Evolutionary conservation across 345 rosid species (phyloP), one percentile per base, ranked within the genome.

Genomic region (Eucalyptus pauciflora): DNA sequence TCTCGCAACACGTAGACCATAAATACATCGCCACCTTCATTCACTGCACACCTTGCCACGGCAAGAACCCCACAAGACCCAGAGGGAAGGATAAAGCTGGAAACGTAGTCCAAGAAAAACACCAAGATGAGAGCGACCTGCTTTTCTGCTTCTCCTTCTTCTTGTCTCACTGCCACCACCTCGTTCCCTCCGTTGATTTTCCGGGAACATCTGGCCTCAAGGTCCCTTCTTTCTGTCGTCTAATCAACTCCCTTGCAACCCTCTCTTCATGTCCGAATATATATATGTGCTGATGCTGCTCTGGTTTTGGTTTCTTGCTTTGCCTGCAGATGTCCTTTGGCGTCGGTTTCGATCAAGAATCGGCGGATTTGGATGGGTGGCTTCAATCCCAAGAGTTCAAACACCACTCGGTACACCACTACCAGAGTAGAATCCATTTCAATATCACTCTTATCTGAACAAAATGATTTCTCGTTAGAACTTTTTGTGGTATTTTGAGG

Each of bases 51-150:
- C 48, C 27, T 76, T 6, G 83, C 83, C 83, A 43, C 41, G 0
- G 81, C 46, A 41, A 41, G 15, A 76, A 18, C 27, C 8, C 48
- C 48, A 20, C 5, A 10, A 76, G 83, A 76, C 83, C 48, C 48
- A 18, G 43, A 37, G 41, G 29, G 46, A 6, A 41, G 29, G 83
- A 76, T 10, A 20, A 20, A 37, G 83, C 27, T 76, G 48, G 1
- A 2, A 76, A 87, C 20, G 20, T 50, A 67, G 46, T 64, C 24
- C 58, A 62, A 25, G 49, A 50, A 87, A 50, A 67, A 45, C 85
- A 62, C 52, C 14, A 37, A 67, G 58, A 94, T 94, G 95, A 94
- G 87, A 87, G 91, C 94, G 24, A 89, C 89, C 13, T 67, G 91
- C 1, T 79, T 92, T 87, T 10, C 89, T 87, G 14, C 85, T 87